Percentiles rank a stretch among this genome's conserved stretches.
Conservation (phyloP, 2,329 filamentous ascomycete species). For the Westerdykella sp. region DNA sequence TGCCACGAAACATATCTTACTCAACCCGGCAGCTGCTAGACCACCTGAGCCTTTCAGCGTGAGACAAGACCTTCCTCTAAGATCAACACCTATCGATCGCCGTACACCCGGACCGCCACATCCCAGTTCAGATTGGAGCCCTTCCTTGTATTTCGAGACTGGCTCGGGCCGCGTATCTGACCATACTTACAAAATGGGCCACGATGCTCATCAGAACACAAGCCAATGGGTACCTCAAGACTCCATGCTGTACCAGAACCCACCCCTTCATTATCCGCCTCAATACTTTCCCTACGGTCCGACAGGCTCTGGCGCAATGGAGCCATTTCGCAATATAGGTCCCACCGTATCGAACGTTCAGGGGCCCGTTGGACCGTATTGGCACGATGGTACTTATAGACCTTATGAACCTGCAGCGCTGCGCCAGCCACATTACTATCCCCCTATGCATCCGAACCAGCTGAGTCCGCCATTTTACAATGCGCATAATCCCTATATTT, state of each 20-base stretch:
- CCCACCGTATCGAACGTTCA: slow-evolving; percentile 39
- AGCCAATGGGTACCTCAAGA: slow-evolving; percentile 49
- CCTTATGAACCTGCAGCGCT: slow-evolving; percentile 38
- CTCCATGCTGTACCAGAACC: slow-evolving; percentile 55
- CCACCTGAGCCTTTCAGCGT: slow-evolving; percentile 27
- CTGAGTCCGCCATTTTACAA: slow-evolving; percentile 13
- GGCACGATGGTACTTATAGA: slow-evolving; percentile 38
- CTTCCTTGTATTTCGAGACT: slow-evolving; percentile 32
- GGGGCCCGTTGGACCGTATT: slow-evolving; percentile 38
- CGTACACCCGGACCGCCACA: slow-evolving; percentile 17
- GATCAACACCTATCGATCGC: slow-evolving; percentile 21
- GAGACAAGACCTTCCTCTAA: slow-evolving; percentile 34
- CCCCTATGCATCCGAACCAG: slow-evolving; percentile 2
- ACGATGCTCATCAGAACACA: slow-evolving; percentile 37
- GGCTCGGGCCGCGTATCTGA: slow-evolving; percentile 21
- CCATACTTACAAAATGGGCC: neutral
- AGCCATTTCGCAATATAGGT: slow-evolving; percentile 25
- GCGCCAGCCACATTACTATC: slow-evolving; percentile 8
- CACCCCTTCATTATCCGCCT: slow-evolving; percentile 49
- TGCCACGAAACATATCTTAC: slow-evolving; percentile 74
- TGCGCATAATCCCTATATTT: slow-evolving; percentile 17
- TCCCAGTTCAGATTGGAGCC: slow-evolving; percentile 27
- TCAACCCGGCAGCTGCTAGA: slow-evolving; percentile 52
- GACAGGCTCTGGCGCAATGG: slow-evolving; percentile 27
- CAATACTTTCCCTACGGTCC: slow-evolving; percentile 45